Evolutionary conservation across 768 basidiomycete species (phyloP), one percentile per base, ranked within the genome.

Genomic region (Suillus spraguei): DNA sequence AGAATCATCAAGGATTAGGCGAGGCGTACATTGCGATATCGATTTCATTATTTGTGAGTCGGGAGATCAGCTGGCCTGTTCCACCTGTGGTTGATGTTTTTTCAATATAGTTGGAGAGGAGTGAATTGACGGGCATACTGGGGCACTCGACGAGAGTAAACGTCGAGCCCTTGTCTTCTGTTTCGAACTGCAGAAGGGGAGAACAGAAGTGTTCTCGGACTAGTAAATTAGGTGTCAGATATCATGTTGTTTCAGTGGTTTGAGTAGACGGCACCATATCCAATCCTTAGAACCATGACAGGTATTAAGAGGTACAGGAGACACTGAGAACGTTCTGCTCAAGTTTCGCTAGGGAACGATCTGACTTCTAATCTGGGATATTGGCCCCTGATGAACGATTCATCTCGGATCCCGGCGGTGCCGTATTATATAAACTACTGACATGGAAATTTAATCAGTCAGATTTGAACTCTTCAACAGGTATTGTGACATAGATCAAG

Each of bases 121-220:
- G 10, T 13, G 10, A 11, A 3, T 13, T 3, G 11, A 20, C 7
- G 9, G 24, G 64, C 83, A 53, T 71, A 93, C 92, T 91, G 10
- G 95, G 95, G 74, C 95, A 97, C 78, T 94, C 93, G 17, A 96
- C 86, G 8, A 98, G 82, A 5, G 83, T 86, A 73, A 98, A 94
- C 0, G 92, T 90, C 73, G 84, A 78, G 6, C 84, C 86, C 24
- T 82, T 78, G 69, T 97, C 92, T 10, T 74, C 79, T 28, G 85
- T 86, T 2, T 88, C 87, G 70, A 89, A 93, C 72, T 97, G 95
- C 3, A 99, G 85, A 17, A 99, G 81, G 0, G 97, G 97, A 1
- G 92, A 91, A 17, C 91, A 92, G 77, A 98, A 98, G 74, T 97
- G 95, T 71, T 94, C 92, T 38, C 90, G 82, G 56, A 94, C 91